Percentiles rank a stretch among this genome's conserved stretches.
Conservation (phyloP, 495 filamentous ascomycete genomes). For the Penicillium egyptiacum region DNA sequence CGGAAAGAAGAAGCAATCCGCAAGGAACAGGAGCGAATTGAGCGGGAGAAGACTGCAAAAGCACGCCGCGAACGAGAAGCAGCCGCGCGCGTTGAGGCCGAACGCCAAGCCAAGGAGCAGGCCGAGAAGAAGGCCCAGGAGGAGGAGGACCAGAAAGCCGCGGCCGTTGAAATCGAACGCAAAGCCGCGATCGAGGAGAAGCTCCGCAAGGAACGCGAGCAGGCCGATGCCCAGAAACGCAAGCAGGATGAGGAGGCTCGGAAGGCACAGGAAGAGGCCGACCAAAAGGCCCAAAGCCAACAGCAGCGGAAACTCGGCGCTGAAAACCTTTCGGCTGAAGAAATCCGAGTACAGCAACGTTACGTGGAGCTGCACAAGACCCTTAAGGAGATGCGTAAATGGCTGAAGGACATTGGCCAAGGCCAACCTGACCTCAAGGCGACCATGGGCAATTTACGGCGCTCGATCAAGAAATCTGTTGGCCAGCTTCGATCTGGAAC, state of each 20-base stretch:
- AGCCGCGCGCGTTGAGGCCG: slow-evolving; percentile 42
- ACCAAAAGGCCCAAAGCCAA: slow-evolving; percentile 32
- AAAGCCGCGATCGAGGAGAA: slow-evolving; percentile 49
- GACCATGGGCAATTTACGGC: slow-evolving; percentile 71
- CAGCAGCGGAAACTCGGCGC: slow-evolving; percentile 34
- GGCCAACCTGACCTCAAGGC: slow-evolving; percentile 58
- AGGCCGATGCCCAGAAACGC: slow-evolving; percentile 41
- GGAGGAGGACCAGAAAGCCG: slow-evolving; percentile 26
- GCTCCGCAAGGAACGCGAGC: slow-evolving; percentile 56
- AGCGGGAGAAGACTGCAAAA: slow-evolving; percentile 41
- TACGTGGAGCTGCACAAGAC: slow-evolving; percentile 70
- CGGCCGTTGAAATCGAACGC: slow-evolving; percentile 44
- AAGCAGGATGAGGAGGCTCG: slow-evolving; percentile 39
- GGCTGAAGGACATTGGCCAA: slow-evolving; percentile 48
- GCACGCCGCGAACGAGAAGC: slow-evolving; percentile 37
- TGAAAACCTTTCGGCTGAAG: slow-evolving; percentile 27
- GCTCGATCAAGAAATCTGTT: slow-evolving; percentile 66
- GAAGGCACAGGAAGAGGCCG: slow-evolving; percentile 37
- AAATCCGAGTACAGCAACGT: slow-evolving; percentile 51
- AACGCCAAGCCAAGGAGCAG: slow-evolving; percentile 43
- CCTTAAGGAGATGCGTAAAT: slow-evolving; percentile 69
- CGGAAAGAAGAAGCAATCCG: slow-evolving; percentile 39
- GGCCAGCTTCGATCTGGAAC: slow-evolving; percentile 70
- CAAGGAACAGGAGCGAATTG: slow-evolving; percentile 38
- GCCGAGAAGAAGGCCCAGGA: slow-evolving; percentile 44